Evolutionary conservation across 2,329 filamentous ascomycete genomes (phyloP), one percentile per base, ranked within the genome.

Genomic region (Akanthomyces dipterigenus): DNA sequence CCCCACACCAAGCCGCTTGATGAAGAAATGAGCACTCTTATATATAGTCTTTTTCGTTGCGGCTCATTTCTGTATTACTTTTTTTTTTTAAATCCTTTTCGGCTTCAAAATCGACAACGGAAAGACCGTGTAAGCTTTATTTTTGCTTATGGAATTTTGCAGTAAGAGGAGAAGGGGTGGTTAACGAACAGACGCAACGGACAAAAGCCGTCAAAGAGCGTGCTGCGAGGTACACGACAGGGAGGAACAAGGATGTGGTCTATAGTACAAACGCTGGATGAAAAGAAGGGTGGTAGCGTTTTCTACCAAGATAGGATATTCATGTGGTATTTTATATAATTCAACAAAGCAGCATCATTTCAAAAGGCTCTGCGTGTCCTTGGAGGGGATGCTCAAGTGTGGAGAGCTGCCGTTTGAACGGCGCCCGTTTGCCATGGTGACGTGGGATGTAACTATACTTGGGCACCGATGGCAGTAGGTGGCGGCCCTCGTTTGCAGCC

Each of bases 1-100:
- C n/a, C 26, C 9, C 18, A 49, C 43, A 45, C 16, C 11, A 14
- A 16, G 11, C 48, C n/a, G 28, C 18, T 31, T 49, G 31, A 26
- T 12, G 22, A 28, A 22, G 36, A 34, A 31, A 40, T 43, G 45
- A 40, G 45, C 55, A 58, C 22, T 48, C 38, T 40, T 48, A 40
- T 54, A 42, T 54, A 57, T 58, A 58, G 45, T 24, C 20, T 26
- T 58, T 31, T 58, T 50, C 34, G 18, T 45, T 34, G 18, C 18
- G 22, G 34, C 34, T 58, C 55, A 57, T 57, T 57, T 57, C 45
- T 49, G 55, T 57, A 57, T 49, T 49, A 57, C 34, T 57, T 7
- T 28, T 58, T 24, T n/a, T 43, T 6, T 20, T 0, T 5, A 12
- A 20, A 24, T 7, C 9, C 20, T 20, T 14, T 45, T 57, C 38